phyloP scores from a whole-genome alignment of 257 asterid species.

The Nicotiana otophora region DNA sequence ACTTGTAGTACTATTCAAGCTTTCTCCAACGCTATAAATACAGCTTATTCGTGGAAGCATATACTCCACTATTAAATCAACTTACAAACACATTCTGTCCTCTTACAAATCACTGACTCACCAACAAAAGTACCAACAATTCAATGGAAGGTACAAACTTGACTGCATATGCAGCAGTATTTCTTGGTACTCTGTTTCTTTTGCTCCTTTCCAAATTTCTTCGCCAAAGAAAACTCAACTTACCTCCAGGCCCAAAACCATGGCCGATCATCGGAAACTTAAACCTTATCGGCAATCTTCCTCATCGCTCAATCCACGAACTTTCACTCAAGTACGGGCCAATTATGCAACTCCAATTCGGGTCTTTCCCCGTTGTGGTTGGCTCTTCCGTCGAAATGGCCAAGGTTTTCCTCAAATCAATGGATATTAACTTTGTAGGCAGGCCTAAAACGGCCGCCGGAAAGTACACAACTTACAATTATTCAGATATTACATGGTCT shows the following conservation, averaged over 20 bases:
- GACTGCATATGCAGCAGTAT: constrained; percentile 18
- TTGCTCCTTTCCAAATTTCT: constrained; percentile 25
- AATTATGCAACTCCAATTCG: constrained; percentile 35
- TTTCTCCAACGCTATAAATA: constrained; percentile 2
- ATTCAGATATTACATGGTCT: constrained; percentile 44
- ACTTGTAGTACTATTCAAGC: background rate
- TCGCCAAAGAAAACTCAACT: constrained; percentile 24
- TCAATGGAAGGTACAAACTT: constrained; percentile 12
- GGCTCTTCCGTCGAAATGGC: constrained; percentile 47
- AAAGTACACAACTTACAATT: constrained; percentile 36
- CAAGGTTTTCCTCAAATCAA: constrained; percentile 32
- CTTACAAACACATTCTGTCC: background rate
- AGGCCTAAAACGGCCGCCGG: constrained; percentile 48
- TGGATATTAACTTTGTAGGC: constrained; percentile 32
- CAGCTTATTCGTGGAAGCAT: background rate
- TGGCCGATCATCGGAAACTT: constrained; percentile 47
- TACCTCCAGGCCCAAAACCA: constrained; percentile 46
- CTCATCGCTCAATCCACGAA: constrained; percentile 35
- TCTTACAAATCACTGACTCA: background rate
- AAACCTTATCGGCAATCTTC: constrained; percentile 32
- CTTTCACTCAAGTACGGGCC: constrained; percentile 35
- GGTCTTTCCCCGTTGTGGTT: constrained; percentile 36
- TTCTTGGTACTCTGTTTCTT: constrained; percentile 14
- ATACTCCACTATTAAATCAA: background rate
- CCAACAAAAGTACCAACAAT: background rate